Evolutionary conservation across 768 basidiomycete genomes (phyloP), one percentile per base, ranked within the genome.

Genomic region (Rhodotorula toruloides): DNA sequence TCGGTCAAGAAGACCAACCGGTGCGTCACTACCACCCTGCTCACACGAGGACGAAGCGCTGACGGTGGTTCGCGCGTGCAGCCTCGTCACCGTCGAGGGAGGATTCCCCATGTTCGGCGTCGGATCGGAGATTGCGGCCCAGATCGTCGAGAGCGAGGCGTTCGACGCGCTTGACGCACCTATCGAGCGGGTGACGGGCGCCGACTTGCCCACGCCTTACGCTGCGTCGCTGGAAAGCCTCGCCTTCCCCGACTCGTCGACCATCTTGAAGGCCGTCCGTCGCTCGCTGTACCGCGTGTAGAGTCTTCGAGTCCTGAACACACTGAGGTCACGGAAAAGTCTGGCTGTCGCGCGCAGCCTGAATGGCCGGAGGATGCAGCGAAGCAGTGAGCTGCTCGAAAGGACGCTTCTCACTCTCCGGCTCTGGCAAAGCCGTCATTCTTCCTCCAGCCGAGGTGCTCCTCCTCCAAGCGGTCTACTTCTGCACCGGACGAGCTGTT

Each of bases 1-100:
- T 93, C 91, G 13, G 90, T 99, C 75, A 98, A 98, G 84, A 99
- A 99, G 84, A 99, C 96, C 40, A 94, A 94, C 81, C 84, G 92
- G 89, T 88, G 72, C 67, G 84, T 56, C 25, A 12, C 54, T 39
- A 21, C 25, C 43, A 10, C 29, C 2, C 43, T 32, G 17, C 55
- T 9, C 29, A 13, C 42, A 14, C 29, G 22, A 21, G 22, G 9
- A 73, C 31, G 40, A 40, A 11, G 40, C 40, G 12, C 19, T 10
- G 40, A 40, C 40, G 40, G 40, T 40, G 12, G 40, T 40, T 40
- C 12, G 40, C 40, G 40, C n/a, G 21, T 66, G 34, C 70, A 92
- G 90, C 62, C 84, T 99, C 69, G 82, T 99, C 59, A 90, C 89
- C 63, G 93, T 91, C 56, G 96, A 99, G 80, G 94, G 94, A 79